Base-by-base conservation (phyloP, 1,139 yeast genomes). In the Scheffersomyces segobiensis region DNA sequence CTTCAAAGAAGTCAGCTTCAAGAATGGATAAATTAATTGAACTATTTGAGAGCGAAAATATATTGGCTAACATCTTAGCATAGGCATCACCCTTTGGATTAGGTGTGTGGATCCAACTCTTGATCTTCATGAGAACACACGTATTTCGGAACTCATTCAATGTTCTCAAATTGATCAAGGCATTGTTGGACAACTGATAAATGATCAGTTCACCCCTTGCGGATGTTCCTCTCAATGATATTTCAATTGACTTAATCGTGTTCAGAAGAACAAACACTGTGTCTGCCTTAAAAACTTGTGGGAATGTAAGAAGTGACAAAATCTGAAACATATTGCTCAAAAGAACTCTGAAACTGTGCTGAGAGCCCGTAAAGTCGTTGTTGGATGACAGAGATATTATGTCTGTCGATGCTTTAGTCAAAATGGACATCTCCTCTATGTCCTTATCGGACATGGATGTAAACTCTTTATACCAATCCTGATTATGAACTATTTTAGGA, bases 241-340 rank as follows among this genome's bases (percentile, higher is more conserved):
- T 87, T 66, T 91, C 97, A 17, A 83, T 70, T 0, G 91, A 83
- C 58, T 85, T 84, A 39, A 91, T 83, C 0, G 91, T 84, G 61
- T 83, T 82, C 3, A 84, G 76, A 47, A 88, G 73, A 10, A 83
- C 66, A 46, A 62, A 69, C 0, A 73, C 64, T 14, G 78, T 72
- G 56, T 79, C 83, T 0, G 79, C 74, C 53, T 76, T 77, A 62
- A 71, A 73, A 0, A 74, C 68, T 42, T 72, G 74, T 0, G 85
- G 85, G 64, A 80, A 81, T 0, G 80, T 74, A 19, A 78, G 67
- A 52, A 73, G 69, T 0, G 81, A 71, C 57, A 79, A 65, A 0
- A 71, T 71, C 59, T 76, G 80, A 55, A 71, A 72, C 76, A 78
- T 77, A 57, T 76, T 76, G 3, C 76, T 66, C 48, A 79, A 65